Conservation (phyloP, 305 asterid species). For the Ilex paraguariensis region DNA sequence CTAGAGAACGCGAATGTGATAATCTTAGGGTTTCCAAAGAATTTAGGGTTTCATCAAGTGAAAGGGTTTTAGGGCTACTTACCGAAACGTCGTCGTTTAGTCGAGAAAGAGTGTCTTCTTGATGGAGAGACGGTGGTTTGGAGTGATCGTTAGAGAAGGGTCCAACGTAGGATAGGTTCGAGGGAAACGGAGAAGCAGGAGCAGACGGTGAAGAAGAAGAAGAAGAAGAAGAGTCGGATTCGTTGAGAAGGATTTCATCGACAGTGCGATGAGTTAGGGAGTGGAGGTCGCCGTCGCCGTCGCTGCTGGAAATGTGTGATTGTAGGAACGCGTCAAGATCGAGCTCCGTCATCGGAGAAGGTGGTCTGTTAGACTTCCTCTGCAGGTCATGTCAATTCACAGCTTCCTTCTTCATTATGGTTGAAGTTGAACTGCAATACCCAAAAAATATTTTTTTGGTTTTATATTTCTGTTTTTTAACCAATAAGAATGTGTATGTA, state of each 20-base stretch:
- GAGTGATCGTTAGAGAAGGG: neutral
- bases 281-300: slow-evolving; percentile 5
- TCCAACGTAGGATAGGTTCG: neutral
- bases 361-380: too few species aligned
- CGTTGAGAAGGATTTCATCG: slow-evolving; percentile 77
- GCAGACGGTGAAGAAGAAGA: slow-evolving; percentile 53
- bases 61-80: too few species aligned
- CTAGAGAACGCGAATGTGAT: slow-evolving; percentile 10
- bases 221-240: slow-evolving; percentile 57
- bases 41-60: neutral
- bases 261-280: slow-evolving; percentile 57
- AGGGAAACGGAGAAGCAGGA: neutral
- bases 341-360: slow-evolving; percentile 13
- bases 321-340: slow-evolving; percentile 63
- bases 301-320: slow-evolving; percentile 30
- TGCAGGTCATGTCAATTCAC: too few species aligned
- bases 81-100: neutral
- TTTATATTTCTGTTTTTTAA: too few species aligned
- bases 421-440: too few species aligned
- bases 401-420: too few species aligned
- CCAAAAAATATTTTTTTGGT: too few species aligned
- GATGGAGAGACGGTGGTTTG: neutral
- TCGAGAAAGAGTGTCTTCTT: neutral
- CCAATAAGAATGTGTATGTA: too few species aligned
- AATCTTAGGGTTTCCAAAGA: slow-evolving; percentile 9